Evolutionary conservation across 2,329 filamentous ascomycete species (phyloP).

Genomic region (Scedosporium apiospermum): DNA sequence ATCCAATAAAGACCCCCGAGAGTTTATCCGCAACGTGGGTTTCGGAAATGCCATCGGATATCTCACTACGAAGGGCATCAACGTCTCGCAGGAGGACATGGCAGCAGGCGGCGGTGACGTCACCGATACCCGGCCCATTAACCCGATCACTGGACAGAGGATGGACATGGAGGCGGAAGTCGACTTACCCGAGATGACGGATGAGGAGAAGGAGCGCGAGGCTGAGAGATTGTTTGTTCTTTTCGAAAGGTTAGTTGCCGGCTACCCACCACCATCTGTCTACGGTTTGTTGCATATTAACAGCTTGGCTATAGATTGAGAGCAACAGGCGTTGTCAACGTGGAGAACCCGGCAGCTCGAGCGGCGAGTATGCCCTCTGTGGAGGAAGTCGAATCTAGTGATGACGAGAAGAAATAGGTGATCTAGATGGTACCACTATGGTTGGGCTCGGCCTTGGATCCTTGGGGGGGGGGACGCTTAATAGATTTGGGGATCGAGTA

Average conservation of each 20-base stretch:
- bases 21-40: slow-evolving; percentile 83
- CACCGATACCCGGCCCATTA: slow-evolving; percentile 42
- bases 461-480: background rate
- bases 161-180: slow-evolving; percentile 55
- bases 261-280: background rate
- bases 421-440: background rate
- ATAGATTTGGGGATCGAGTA: background rate
- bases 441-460: background rate
- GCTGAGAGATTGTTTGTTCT: slow-evolving; percentile 83
- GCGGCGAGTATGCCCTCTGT: slow-evolving; percentile 65
- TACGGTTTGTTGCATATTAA: slow-evolving; percentile 5
- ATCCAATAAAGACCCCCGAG: slow-evolving; percentile 68
- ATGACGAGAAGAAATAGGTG: slow-evolving; percentile 7
- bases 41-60: slow-evolving; percentile 93
- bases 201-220: slow-evolving; percentile 86
- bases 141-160: slow-evolving; percentile 82
- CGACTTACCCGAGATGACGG: slow-evolving; percentile 64
- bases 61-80: slow-evolving; percentile 47
- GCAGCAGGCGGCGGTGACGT: slow-evolving; percentile 16
- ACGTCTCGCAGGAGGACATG: slow-evolving; percentile 10
- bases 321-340: slow-evolving; percentile 64
- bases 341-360: slow-evolving; percentile 67
- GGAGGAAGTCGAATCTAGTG: slow-evolving; percentile 12
- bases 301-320: slow-evolving; percentile 38
- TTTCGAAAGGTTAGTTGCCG: slow-evolving; percentile 61